Percentiles rank a stretch among this genome's conserved stretches.
Conservation (phyloP, 768 basidiomycete genomes). For the Macrolepiota albuminosa region DNA sequence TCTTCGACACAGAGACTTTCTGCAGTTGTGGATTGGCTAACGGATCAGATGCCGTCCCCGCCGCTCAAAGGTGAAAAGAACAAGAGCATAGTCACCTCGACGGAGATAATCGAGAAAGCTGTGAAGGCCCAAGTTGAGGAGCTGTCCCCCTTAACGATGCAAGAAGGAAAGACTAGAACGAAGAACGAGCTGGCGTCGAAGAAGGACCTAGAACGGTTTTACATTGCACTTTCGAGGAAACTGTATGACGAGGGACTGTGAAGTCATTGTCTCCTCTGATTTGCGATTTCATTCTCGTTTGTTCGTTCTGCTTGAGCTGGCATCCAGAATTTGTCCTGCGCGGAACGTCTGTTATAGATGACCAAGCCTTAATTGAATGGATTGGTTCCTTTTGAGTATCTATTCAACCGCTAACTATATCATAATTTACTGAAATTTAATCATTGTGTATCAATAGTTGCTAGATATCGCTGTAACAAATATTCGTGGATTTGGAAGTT, state of each 20-base stretch:
- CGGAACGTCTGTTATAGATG: background rate
- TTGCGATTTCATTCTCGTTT: background rate
- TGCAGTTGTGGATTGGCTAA: slow-evolving; percentile 74
- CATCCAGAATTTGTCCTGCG: background rate
- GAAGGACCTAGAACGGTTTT: slow-evolving; percentile 83
- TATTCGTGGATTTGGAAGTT: background rate
- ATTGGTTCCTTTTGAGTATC: background rate
- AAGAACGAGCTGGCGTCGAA: slow-evolving; percentile 57
- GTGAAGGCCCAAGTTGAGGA: slow-evolving; percentile 19
- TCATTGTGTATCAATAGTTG: slow-evolving; percentile 12
- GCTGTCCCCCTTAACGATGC: slow-evolving; percentile 5
- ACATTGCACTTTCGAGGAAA: slow-evolving; percentile 83
- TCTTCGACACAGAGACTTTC: slow-evolving; percentile 70
- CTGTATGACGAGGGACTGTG: slow-evolving; percentile 90
- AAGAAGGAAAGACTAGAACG: slow-evolving; percentile 21
- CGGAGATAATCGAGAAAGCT: slow-evolving; percentile 1
- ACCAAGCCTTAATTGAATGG: background rate
- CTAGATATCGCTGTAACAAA: background rate
- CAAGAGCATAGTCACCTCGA: slow-evolving; percentile 1
- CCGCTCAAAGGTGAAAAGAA: slow-evolving; percentile 10
- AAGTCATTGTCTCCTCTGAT: slow-evolving; percentile 6
- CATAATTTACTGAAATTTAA: background rate
- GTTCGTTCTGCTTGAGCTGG: background rate
- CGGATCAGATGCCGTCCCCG: slow-evolving; percentile 58
- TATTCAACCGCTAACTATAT: background rate